Base-by-base conservation (phyloP, 1,284 basidiomycete genomes). In the Cryptococcus sp. region DNA sequence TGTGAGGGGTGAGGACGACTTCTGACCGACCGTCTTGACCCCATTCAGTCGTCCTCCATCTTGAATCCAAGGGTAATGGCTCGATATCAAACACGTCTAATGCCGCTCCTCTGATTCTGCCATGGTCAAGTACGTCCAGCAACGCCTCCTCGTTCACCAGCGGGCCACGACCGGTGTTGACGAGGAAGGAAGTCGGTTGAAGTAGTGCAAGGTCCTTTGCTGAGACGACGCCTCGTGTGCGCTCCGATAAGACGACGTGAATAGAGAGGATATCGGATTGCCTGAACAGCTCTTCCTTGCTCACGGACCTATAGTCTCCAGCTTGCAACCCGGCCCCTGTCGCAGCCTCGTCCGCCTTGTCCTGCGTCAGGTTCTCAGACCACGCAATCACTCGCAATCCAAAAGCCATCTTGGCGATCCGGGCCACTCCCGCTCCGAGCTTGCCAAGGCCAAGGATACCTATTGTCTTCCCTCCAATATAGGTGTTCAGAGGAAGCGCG, bases 131-230 rank as follows among this genome's bases (percentile, higher is more conserved):
- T 0, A 51, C 59, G 1, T 73, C 76, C 11, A 88, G 66, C 47
- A 87, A 68, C 0, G 82, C 85, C 0, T 54, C 60, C 63, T 86
- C 85, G 55, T 87, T 82, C 4, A 87, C 81, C 25, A 88, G 69
- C 13, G 85, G 85, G 0, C 86, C 86, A 47, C 86, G 77, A 7
- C 83, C 84, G 1, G 86, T 87, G 67, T 87, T 88, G 67, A 87
- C 82, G 52, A 88, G 78, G 66, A 85, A 81, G 0, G 85, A 82
- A 11, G 82, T 81, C 0, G 80, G 74, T 67, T 86, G 86, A 81
- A 87, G 80, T 25, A 77, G 64, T 5, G 70, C 78, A 16, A 87
- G 72, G 50, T 86, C 84, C 3, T 69, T 65, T 6, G 73, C 78
- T 0, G 76, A 79, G 50, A 87, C 76, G 39, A 87, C 72, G 19